Percentiles rank a stretch among this genome's conserved stretches.
Evolutionary conservation across 2,329 filamentous ascomycete genomes (phyloP).

Genomic region (Biscogniauxia mediterranea): DNA sequence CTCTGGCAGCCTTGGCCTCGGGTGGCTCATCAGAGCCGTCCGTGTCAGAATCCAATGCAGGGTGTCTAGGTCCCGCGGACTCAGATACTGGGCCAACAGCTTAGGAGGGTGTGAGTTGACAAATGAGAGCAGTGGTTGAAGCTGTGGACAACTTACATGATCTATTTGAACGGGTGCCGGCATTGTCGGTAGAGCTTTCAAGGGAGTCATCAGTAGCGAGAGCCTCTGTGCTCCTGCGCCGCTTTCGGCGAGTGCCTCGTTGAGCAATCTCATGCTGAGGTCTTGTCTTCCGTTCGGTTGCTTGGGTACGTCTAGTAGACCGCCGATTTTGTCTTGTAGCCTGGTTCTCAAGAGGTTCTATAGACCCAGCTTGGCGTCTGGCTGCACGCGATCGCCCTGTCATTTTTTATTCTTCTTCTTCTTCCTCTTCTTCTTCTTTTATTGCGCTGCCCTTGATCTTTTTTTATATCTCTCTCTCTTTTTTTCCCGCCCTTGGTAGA

Average conservation of each 20-base stretch:
- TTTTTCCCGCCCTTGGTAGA: too few species aligned
- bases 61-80: conserved; percentile 1
- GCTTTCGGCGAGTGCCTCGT: conserved; percentile 19
- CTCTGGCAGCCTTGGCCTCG: conserved; percentile 18
- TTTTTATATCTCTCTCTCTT: too few species aligned
- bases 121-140: not conserved
- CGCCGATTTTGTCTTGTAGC: conserved; percentile 13
- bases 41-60: not conserved
- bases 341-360: conserved; percentile 11
- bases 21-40: conserved; percentile 17
- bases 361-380: conserved; percentile 16
- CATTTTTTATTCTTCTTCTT: too few species aligned
- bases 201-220: conserved; percentile 19
- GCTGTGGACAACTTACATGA: conserved; percentile 9
- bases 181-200: conserved; percentile 11
- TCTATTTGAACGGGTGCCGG: conserved; percentile 10
- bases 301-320: conserved; percentile 21
- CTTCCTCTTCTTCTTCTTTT: too few species aligned
- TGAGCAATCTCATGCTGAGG: conserved; percentile 14
- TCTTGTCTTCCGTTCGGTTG: conserved; percentile 9
- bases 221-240: conserved; percentile 22
- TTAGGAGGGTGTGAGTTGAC: conserved; percentile 8
- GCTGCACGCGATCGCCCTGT: conserved; percentile 18
- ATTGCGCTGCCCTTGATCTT: not conserved
- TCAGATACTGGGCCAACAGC: conserved; percentile 7